A percentile compares a stretch with the other conserved stretches of the same genome.
Conservation (phyloP, 2,329 filamentous ascomycete genomes). For the Apiospora malaysiana region DNA sequence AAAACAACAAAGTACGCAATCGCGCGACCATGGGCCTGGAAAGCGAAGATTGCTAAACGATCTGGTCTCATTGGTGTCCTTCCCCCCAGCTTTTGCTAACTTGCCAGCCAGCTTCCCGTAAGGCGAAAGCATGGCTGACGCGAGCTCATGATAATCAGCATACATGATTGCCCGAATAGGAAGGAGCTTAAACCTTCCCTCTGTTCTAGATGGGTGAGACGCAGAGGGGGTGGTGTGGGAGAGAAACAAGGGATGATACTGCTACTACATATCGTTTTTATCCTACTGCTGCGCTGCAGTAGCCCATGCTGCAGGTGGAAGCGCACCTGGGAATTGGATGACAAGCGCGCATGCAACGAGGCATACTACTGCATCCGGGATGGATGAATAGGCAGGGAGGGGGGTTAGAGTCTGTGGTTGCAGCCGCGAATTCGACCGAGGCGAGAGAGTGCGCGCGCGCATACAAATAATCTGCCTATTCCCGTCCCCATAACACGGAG, state of each 20-base stretch:
- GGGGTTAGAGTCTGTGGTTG: neutral
- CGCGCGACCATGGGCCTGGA: neutral
- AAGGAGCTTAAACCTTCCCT: neutral
- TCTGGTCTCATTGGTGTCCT: neutral
- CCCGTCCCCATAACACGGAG: neutral
- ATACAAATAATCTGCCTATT: slow-evolving; percentile 11
- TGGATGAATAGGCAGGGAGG: neutral
- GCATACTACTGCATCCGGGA: neutral
- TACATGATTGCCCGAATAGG: neutral
- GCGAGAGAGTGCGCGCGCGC: neutral
- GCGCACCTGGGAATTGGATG: neutral
- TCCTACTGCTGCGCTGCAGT: neutral
- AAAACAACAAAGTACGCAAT: neutral
- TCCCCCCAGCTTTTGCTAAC: too few relatives aligned
- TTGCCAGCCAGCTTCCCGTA: neutral
- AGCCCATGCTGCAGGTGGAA: neutral
- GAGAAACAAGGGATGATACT: neutral
- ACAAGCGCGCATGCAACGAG: neutral
- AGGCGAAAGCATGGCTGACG: slow-evolving; percentile 6
- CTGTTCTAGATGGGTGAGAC: slow-evolving; percentile 2
- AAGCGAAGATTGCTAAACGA: neutral
- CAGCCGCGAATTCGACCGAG: slow-evolving; percentile 1
- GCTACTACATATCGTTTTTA: neutral
- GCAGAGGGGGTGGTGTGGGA: neutral
- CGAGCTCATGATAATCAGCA: neutral